phyloP scores from a whole-genome alignment of 176 grass and related monocot species.

The Triticum aestivum region IWGSC_CS_RefSeq_v2.1 NC_057798.1:762947691-762948190 shows the following conservation, averaged over 20 bases:
- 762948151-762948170: not conserved
- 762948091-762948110: not conserved
- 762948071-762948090: not conserved
- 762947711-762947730: not conserved
- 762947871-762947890: too few species aligned
- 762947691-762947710: fast-evolving
- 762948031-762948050: not conserved
- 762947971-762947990: not conserved
- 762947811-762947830: fast-evolving
- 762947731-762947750: too few species aligned
- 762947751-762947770: too few species aligned
- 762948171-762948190: not conserved
- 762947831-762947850: not conserved
- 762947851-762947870: too few species aligned
- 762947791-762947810: fast-evolving
- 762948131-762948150: not conserved
- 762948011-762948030: not conserved
- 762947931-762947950: fast-evolving
- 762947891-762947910: too few species aligned
- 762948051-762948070: not conserved
- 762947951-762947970: not conserved
- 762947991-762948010: not conserved
- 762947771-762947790: not conserved
- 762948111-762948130: not conserved
- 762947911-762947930: too few species aligned